Percentiles rank a stretch among this genome's conserved stretches.
Conservation (phyloP, 352 stramenopile species). For the Phytophthora lateralis region DNA sequence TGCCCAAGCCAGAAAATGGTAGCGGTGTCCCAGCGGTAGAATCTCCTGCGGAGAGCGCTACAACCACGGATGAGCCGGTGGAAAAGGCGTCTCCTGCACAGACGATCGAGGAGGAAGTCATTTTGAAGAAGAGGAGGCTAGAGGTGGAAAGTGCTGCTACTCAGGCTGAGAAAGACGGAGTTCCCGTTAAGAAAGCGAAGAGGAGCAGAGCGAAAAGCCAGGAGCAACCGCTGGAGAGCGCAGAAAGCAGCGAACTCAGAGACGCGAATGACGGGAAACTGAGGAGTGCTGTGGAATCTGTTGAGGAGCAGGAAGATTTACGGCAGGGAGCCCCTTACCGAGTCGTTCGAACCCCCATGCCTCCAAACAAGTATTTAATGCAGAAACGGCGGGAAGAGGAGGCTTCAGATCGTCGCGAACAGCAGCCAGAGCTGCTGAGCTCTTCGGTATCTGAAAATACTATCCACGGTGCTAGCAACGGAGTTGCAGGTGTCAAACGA, state of each 20-base stretch:
- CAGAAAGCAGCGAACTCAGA: neutral
- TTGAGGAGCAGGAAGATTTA: slow-evolving; percentile 7
- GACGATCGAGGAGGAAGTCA: slow-evolving; percentile 6
- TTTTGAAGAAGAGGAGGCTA: slow-evolving; percentile 40
- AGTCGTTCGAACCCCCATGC: slow-evolving; percentile 44
- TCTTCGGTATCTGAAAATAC: slow-evolving; percentile 10
- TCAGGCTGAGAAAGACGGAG: slow-evolving; percentile 6
- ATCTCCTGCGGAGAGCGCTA: slow-evolving; percentile 5
- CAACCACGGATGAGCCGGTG: slow-evolving; percentile 13
- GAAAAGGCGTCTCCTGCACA: slow-evolving; percentile 7
- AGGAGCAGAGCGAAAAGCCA: slow-evolving; percentile 13
- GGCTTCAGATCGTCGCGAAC: slow-evolving; percentile 24
- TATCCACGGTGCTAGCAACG: slow-evolving; percentile 21
- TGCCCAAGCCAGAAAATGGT: neutral
- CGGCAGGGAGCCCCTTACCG: slow-evolving; percentile 22
- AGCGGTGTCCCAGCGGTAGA: neutral
- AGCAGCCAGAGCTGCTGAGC: slow-evolving; percentile 22
- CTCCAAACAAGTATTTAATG: slow-evolving; percentile 57
- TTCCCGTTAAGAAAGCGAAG: slow-evolving; percentile 27
- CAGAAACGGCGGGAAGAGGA: slow-evolving; percentile 43
- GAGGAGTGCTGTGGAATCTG: neutral
- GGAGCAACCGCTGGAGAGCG: slow-evolving; percentile 1
- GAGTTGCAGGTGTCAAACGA: slow-evolving; percentile 13
- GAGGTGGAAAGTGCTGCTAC: slow-evolving; percentile 12
- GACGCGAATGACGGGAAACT: neutral